Percentiles rank a stretch among this genome's conserved stretches.
Evolutionary conservation across 2,329 filamentous ascomycete genomes (phyloP).

Genomic region (Rutstroemia sp.): DNA sequence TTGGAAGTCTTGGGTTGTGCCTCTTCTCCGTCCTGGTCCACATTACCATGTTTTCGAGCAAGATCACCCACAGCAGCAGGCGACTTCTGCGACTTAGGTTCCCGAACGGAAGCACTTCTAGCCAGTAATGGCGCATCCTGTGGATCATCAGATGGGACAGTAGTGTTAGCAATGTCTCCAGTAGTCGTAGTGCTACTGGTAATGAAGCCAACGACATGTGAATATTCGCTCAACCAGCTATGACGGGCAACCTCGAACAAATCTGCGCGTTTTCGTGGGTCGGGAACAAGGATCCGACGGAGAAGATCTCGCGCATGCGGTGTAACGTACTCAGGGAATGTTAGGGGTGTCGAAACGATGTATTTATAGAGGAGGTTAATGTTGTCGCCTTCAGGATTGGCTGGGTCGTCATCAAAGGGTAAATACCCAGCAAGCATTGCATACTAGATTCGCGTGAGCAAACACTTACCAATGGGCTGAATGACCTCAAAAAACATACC

Average conservation of each 20-base stretch:
- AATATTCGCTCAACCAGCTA: constrained; percentile 96
- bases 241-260: constrained; percentile 95
- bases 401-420: constrained; percentile 95
- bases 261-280: constrained; percentile 89
- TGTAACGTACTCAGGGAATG: constrained; percentile 97
- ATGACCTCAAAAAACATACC: constrained; percentile 49
- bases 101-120: constrained; percentile 89
- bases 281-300: constrained; percentile 87
- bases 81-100: constrained; percentile 63
- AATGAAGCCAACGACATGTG: constrained; percentile 94
- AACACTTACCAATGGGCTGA: constrained; percentile 1
- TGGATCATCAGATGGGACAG: constrained; percentile 51
- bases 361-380: constrained; percentile 99
- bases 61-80: constrained; percentile 53
- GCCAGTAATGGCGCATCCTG: constrained; percentile 55
- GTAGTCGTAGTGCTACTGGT: constrained; percentile 89
- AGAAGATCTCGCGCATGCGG: constrained; percentile 91
- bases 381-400: constrained; percentile 96
- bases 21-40: constrained; percentile 58
- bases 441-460: constrained; percentile 53
- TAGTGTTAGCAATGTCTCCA: constrained; percentile 75
- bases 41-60: constrained; percentile 64
- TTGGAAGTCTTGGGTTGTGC: constrained; percentile 59
- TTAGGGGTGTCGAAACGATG: constrained; percentile 93
- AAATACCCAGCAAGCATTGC: constrained; percentile 97